Base-by-base conservation (phyloP, 139 green algal species). In the Coccomyxa sp. region DNA sequence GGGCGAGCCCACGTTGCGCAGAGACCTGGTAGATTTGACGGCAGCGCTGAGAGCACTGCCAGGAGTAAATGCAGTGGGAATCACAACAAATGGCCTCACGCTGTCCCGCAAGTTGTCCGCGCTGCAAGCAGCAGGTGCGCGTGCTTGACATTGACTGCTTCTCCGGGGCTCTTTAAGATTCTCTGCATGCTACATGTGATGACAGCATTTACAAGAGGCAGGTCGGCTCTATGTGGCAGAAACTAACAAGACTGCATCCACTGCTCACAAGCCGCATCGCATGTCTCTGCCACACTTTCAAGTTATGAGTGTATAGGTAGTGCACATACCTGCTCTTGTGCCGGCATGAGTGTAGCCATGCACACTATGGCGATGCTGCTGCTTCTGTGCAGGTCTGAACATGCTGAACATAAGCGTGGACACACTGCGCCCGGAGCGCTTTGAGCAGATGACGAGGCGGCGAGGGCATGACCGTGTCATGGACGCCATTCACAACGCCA, bases 31-130 rank as follows among this genome's bases (percentile, higher is more conserved):
- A 38, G 87, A 95, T 7, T 85, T 99, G 9, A 85, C 88, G 0
- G 39, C 24, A 0, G 41, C 75, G n/a, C 84, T 97, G 29, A 37
- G 74, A 5, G 70, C 69, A 6, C 82, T 98, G 55, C 83, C 82
- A 18, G 92, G 91, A 5, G 40, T 98, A 34, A 31, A 85, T 16
- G 84, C 86, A 9, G 70, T 99, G 10, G 94, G 88, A 14, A 91
- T 99, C 38, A 99, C 97, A 73, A 95, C 89, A 75, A 99, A 99
- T 81, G 96, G 94, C 74, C 82, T 99, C n/a, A 87, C 87, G 7
- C 88, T 99, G 31, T 44, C 33, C 29, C 78, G 89, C 54, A 87
- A 94, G 78, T 89, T 99, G 76, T 74, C 81, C 16, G 79, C 74
- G 24, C 83, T 93, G 64, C 76, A 80, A 31, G 68, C 73, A 5